Base-by-base conservation (phyloP, 805 yeast species). In the Lipomyces anomalus region DNA sequence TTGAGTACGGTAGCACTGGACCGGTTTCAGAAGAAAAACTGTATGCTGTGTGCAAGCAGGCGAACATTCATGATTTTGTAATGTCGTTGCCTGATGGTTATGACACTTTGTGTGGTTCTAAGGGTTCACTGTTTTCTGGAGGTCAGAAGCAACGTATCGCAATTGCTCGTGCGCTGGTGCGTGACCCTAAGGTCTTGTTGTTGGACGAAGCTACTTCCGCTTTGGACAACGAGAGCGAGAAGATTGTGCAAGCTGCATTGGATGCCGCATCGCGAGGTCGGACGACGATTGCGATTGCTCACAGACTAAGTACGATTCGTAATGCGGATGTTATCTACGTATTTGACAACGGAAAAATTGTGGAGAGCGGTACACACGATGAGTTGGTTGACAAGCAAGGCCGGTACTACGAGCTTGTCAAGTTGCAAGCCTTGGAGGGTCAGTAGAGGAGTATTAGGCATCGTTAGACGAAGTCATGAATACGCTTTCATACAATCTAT, bases 281-380 rank as follows among this genome's bases (percentile, higher is more conserved):
- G 57, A 81, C 88, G 1, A 77, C 82, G 36, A 64, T 82, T 50
- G 81, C 87, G 59, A 80, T 82, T 63, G 88, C 88, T 7, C 89
- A 82, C 62, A 68, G 89, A 57, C 69, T 82, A 65, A 74, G 73
- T 52, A 77, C 84, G 0, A 78, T 78, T 47, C 60, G 66, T 35
- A 68, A 70, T 46, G 73, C 86, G 0, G 67, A 72, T 38, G 66
- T 65, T 41, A 76, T 81, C 20, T 69, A 71, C 37, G 70, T 78
- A 43, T 59, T 82, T 43, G 67, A 70, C 40, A 61, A 68, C 36
- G 87, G 88, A 17, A 61, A 64, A 30, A 74, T 80, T 28, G 61
- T 64, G 2, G 86, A 81, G 55, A 57, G 64, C 4, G 77, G 80
- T 4, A 61, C 66, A 3, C 76, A 67, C 53, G 57, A 62, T 1